A percentile compares a stretch with the other conserved stretches of the same genome.
Conservation (phyloP, 2,329 filamentous ascomycete species). For the Aspergillus hortae region DNA sequence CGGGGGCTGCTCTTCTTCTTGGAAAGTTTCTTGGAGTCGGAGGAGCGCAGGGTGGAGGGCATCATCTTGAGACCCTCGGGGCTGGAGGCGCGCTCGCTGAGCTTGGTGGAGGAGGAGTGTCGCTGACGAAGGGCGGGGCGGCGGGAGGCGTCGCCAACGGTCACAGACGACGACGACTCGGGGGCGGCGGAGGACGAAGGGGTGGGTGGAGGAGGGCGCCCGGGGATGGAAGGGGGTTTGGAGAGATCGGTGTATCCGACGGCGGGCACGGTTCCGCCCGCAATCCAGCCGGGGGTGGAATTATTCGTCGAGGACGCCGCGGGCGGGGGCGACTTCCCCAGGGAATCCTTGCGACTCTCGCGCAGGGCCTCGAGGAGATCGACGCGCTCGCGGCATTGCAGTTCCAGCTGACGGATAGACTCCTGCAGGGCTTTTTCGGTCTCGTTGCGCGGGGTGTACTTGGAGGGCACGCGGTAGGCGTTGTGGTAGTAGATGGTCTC, state of each 20-base stretch:
- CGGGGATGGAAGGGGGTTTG: constrained; percentile 61
- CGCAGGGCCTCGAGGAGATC: constrained; percentile 80
- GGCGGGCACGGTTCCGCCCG: constrained; percentile 75
- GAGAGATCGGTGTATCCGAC: constrained; percentile 77
- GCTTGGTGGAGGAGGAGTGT: constrained; percentile 33
- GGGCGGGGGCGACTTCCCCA: constrained; percentile 23
- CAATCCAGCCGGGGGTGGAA: constrained; percentile 60
- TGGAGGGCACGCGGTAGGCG: constrained; percentile 67
- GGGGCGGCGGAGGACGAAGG: constrained; percentile 1
- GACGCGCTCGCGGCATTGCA: constrained; percentile 90
- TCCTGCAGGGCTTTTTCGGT: constrained; percentile 80
- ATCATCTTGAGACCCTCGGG: constrained; percentile 59
- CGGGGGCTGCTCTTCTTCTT: constrained; percentile 40
- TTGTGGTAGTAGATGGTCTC: constrained; percentile 86
- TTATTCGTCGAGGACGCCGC: constrained; percentile 15
- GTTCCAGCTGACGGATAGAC: constrained; percentile 75
- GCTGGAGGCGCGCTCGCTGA: constrained; percentile 54
- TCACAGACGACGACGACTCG: constrained; percentile 3
- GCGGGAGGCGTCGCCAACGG: constrained; percentile 4
- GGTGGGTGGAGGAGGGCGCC: constrained; percentile 23
- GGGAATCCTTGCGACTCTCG: constrained; percentile 55
- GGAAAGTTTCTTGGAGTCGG: constrained; percentile 44
- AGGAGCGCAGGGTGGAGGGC: constrained; percentile 53
- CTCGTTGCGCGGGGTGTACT: constrained; percentile 69
- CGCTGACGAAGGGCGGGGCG: constrained; percentile 24